phyloP scores from a whole-genome alignment of 2,329 filamentous ascomycete genomes.

The Botrytis fabae region DNA sequence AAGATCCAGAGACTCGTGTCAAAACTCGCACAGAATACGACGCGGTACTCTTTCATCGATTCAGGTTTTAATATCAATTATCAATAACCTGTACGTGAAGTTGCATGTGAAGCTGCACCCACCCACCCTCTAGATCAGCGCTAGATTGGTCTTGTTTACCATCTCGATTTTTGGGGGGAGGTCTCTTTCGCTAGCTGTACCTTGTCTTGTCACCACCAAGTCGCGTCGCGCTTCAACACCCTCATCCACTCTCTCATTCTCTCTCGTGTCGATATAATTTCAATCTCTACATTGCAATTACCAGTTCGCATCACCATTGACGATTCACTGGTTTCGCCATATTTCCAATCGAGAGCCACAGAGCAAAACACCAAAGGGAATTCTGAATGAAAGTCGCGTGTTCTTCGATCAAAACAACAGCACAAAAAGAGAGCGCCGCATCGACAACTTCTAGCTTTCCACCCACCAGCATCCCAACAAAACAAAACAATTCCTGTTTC shows the following conservation, averaged over 20 bases:
- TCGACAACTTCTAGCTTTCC: background rate
- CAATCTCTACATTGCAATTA: background rate
- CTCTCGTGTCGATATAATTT: background rate
- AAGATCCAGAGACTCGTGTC: background rate
- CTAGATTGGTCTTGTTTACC: background rate
- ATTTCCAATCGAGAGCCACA: background rate
- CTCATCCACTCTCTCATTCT: background rate
- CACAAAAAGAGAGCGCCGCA: background rate
- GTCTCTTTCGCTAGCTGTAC: slow-evolving; percentile 36
- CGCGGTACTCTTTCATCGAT: background rate
- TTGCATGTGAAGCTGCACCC: background rate
- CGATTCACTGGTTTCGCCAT: background rate
- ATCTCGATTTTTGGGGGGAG: slow-evolving; percentile 17
- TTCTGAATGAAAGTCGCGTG: background rate
- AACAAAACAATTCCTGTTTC: background rate
- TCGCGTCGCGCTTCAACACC: slow-evolving; percentile 25
- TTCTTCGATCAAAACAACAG: slow-evolving; percentile 6
- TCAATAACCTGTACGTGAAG: background rate
- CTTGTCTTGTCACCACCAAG: slow-evolving; percentile 24
- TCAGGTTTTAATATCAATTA: slow-evolving; percentile 2
- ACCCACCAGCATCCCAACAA: background rate
- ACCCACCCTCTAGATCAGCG: background rate
- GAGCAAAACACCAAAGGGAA: background rate
- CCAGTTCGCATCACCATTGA: background rate
- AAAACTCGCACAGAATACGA: background rate